Conservation (phyloP, 768 basidiomycete species). For the Lactifluus pinguis region DNA sequence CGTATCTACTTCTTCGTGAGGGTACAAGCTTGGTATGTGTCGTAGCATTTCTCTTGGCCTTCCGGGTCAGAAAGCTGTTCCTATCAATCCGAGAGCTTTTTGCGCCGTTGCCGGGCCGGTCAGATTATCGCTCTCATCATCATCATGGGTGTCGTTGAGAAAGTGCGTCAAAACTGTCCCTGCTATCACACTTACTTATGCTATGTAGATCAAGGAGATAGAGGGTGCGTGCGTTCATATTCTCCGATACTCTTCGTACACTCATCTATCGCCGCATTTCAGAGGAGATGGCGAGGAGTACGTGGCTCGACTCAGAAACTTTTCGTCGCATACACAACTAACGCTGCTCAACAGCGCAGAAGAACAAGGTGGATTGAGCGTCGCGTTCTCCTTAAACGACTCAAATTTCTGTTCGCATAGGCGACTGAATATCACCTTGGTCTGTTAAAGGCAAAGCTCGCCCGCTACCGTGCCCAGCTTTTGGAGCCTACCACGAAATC, state of each 20-base stretch:
- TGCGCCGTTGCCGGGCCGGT: slow-evolving; percentile 4
- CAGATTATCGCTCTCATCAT: neutral
- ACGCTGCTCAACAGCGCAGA: slow-evolving; percentile 54
- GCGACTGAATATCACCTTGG: slow-evolving; percentile 94
- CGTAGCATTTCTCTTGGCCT: slow-evolving; percentile 21
- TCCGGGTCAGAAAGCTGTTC: no score
- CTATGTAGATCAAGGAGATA: slow-evolving; percentile 79
- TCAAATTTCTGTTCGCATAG: slow-evolving; percentile 29
- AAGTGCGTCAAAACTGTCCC: slow-evolving; percentile 37
- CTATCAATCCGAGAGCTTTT: no score
- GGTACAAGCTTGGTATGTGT: slow-evolving; percentile 61
- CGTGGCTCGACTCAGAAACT: slow-evolving; percentile 29
- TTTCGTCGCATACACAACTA: neutral
- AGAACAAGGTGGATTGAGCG: slow-evolving; percentile 66
- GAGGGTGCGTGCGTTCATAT: slow-evolving; percentile 54
- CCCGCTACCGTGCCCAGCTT: slow-evolving; percentile 89
- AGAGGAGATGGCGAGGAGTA: slow-evolving; percentile 98
- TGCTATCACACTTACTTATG: neutral
- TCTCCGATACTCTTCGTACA: neutral
- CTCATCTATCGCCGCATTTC: neutral
- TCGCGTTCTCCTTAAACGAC: neutral
- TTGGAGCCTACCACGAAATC: slow-evolving; percentile 87
- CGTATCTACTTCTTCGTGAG: slow-evolving; percentile 49
- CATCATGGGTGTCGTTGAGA: slow-evolving; percentile 90
- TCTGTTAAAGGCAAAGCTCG: slow-evolving; percentile 88